A percentile compares a stretch with the other conserved stretches of the same genome.
phyloP scores from a whole-genome alignment of 83 land plant species.

The Isoetes engelmannii region DNA sequence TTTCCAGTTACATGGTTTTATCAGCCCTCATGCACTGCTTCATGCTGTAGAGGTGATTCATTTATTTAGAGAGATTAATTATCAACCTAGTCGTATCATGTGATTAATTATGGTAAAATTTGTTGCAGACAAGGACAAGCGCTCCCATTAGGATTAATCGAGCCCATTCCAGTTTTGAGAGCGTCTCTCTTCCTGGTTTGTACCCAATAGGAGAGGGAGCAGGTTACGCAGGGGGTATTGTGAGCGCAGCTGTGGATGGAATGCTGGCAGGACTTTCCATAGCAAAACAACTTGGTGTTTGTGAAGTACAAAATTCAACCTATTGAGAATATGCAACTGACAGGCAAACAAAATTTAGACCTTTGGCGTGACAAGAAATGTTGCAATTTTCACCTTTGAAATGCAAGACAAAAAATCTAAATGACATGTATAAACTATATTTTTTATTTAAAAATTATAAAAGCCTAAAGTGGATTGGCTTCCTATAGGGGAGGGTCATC shows the following conservation, averaged over 20 bases:
- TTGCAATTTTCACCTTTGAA: no score
- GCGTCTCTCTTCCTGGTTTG: conserved; percentile 52
- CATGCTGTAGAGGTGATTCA: conserved; percentile 85
- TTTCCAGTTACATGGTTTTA: conserved; percentile 73
- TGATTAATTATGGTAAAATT: background rate
- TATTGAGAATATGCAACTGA: no score
- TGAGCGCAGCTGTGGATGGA: conserved; percentile 97
- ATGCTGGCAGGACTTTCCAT: conserved; percentile 76
- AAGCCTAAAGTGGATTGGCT: no score
- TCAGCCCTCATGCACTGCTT: conserved; percentile 67
- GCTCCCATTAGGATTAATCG: conserved; percentile 71
- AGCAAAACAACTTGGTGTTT: conserved; percentile 35
- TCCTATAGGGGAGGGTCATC: no score
- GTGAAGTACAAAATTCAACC: no score
- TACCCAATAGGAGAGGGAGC: conserved; percentile 97
- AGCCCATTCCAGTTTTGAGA: conserved; percentile 55
- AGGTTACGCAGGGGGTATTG: conserved; percentile 93
- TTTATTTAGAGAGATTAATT: background rate
- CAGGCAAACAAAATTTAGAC: no score
- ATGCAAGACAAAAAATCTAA: no score
- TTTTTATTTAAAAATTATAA: no score
- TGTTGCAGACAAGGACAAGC: conserved; percentile 85
- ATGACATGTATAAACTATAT: no score
- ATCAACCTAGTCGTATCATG: background rate
- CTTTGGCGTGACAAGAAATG: no score